phyloP scores from a whole-genome alignment of 73 alveolate species.

The Effrenium voratum region DNA sequence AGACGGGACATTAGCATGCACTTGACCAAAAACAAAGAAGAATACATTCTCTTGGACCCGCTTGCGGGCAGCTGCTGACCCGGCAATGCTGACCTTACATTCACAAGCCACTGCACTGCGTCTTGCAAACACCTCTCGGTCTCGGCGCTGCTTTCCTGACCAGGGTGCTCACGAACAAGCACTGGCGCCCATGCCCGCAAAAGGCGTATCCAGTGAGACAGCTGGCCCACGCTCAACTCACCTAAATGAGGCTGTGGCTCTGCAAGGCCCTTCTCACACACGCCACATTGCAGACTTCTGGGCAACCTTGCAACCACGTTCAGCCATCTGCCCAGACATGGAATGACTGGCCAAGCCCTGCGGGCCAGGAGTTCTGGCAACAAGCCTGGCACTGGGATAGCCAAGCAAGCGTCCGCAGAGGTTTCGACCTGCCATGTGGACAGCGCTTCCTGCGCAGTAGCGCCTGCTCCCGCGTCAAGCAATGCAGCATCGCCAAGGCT shows the following conservation, averaged over 20 bases:
- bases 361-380: not conserved
- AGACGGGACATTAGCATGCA: not conserved
- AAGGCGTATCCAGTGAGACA: not conserved
- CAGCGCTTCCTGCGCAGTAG: not conserved
- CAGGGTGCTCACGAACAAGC: not conserved
- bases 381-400: not conserved
- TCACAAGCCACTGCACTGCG: not conserved
- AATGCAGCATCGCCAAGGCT: not conserved
- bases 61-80: not conserved
- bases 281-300: not conserved
- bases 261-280: not conserved
- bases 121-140: not conserved
- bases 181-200: not conserved
- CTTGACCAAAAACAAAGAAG: not conserved
- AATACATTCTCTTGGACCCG: not conserved
- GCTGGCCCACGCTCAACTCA: not conserved
- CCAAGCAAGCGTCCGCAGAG: not conserved
- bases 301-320: not conserved
- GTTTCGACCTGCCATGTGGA: not conserved
- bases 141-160: too few species aligned
- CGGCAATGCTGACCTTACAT: conserved; percentile 4
- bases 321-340: not conserved
- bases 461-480: not conserved
- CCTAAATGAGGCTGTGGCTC: not conserved
- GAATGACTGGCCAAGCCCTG: not conserved